Evolutionary conservation across 208 protist genomes (phyloP).

Genomic region (Tritrichomonas musculus): DNA sequence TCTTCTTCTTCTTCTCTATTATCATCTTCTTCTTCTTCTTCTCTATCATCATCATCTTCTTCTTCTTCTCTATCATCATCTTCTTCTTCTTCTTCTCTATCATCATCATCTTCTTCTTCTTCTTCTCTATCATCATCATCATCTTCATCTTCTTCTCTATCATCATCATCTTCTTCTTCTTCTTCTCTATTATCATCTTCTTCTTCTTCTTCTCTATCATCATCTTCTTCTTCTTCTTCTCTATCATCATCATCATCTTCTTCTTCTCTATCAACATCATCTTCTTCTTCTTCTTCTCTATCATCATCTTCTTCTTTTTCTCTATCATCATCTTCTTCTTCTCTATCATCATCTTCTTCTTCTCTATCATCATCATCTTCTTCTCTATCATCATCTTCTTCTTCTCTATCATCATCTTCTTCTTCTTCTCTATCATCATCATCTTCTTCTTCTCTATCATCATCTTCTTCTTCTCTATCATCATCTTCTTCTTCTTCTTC

Average conservation of each 20-base stretch:
- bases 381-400: neutral
- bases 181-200: neutral
- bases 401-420: neutral
- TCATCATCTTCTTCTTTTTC: neutral
- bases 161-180: neutral
- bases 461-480: neutral
- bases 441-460: neutral
- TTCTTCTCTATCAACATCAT: too few relatives aligned
- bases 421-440: neutral
- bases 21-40: neutral
- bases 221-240: neutral
- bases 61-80: neutral
- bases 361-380: neutral
- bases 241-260: neutral
- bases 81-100: neutral
- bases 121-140: neutral
- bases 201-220: neutral
- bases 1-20: neutral
- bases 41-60: neutral
- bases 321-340: neutral
- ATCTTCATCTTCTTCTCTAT: neutral
- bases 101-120: neutral
- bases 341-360: neutral
- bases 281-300: neutral
- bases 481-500: conserved; percentile 13